Base-by-base conservation (phyloP, 2,329 filamentous ascomycete genomes). In the Anthostomella pinea region DNA sequence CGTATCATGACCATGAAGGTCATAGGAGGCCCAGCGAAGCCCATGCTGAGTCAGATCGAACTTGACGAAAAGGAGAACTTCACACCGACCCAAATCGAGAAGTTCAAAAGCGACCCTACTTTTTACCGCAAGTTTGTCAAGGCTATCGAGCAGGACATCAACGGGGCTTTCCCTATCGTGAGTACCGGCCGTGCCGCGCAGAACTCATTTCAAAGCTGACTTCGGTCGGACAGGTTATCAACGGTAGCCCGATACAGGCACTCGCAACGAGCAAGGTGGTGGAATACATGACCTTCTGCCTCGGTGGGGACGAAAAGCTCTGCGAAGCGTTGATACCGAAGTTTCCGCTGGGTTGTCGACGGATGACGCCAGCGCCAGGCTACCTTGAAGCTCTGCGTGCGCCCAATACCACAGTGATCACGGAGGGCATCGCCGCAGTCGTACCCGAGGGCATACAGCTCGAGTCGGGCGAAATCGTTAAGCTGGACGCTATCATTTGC, bases 401-500 rank as follows among this genome's bases (percentile, higher is more conserved):
- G 25, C 60, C 66, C 7, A 77, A 76, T 16, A 68, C 75, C 13
- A 61, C 70, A 23, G 56, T 77, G 1, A 60, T 73, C 15, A 68
- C 67, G 4, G 62, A 66, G 3, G 55, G 56, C 1, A 73, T 79
- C 24, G 60, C 60, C 20, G 51, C 56, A 6, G 62, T 79, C 26
- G 67, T 74, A 2, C 56, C 65, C 8, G 63, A 66, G n/a, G 69
- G 75, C 10, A 56, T 78, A 31, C 57, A 70, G 52, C 59, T 77
- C 20, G 62, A 60, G 1, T 67, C 66, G 4, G 74, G 71, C n/a
- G 52, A 66, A 22, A 55, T 70, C n/a, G 53, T 74, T 33, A 62
- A 71, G 21, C 67, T 76, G 10, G 78, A 81, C 48, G 66, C 67
- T 9, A 69, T 81, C 15, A 64, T 81, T 30, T 77, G 73, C 41